Evolutionary conservation across 768 basidiomycete genomes (phyloP).

Genomic region (Mycena chlorophos): DNA sequence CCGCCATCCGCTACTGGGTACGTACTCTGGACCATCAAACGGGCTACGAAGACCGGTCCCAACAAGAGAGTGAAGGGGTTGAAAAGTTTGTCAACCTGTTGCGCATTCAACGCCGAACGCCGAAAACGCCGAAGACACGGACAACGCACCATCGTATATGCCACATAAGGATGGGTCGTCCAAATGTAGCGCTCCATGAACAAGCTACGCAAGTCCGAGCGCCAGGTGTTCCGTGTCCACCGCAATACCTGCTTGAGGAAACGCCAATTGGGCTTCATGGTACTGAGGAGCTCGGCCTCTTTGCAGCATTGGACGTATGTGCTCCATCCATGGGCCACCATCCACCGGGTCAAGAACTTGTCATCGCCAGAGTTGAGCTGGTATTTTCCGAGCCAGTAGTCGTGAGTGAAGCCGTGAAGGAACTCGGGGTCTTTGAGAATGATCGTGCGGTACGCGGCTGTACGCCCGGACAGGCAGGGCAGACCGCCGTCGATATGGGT

Average conservation of each 20-base stretch:
- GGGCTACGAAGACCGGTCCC: constrained; percentile 77
- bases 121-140: too few species aligned
- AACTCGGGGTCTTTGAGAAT: constrained; percentile 96
- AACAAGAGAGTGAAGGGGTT: constrained; percentile 85
- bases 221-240: constrained; percentile 95
- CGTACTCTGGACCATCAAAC: constrained; percentile 79
- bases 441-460: constrained; percentile 90
- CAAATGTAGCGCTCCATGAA: constrained; percentile 89
- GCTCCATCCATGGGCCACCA: constrained; percentile 93
- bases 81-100: constrained; percentile 83
- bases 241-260: constrained; percentile 92
- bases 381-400: constrained; percentile 92
- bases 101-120: too few species aligned
- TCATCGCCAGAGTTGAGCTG: constrained; percentile 93
- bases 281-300: constrained; percentile 83
- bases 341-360: constrained; percentile 94
- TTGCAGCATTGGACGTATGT: constrained; percentile 90
- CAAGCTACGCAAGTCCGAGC: constrained; percentile 82
- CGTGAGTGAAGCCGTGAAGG: constrained; percentile 89
- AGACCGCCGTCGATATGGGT: constrained; percentile 93
- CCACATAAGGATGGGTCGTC: constrained; percentile 88
- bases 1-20: constrained; percentile 65
- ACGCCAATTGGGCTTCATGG: constrained; percentile 97
- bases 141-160: constrained; percentile 82
- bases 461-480: constrained; percentile 89